Evolutionary conservation across 176 grass and related monocot genomes (phyloP).

Genomic region (Aechmea fasciata): DNA sequence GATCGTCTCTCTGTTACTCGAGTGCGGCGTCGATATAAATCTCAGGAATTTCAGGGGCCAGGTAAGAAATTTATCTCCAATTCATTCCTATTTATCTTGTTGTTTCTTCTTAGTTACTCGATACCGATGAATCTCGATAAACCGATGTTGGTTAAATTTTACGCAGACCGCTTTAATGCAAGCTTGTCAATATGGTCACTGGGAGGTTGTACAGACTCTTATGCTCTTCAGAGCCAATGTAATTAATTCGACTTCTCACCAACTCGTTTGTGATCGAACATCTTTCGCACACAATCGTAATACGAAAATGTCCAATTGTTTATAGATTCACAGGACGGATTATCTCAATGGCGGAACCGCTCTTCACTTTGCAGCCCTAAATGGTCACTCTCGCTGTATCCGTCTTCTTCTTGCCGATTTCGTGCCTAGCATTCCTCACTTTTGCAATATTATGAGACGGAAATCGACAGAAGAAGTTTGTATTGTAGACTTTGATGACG

Average conservation of each 20-base stretch:
- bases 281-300: not conserved
- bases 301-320: constrained; percentile 12
- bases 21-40: constrained; percentile 87
- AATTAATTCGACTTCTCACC: constrained; percentile 11
- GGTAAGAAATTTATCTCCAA: constrained; percentile 23
- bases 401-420: constrained; percentile 79
- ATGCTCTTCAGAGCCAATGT: constrained; percentile 93
- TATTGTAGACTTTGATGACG: constrained; percentile 44
- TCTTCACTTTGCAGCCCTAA: constrained; percentile 74
- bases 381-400: constrained; percentile 76
- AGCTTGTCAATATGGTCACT: constrained; percentile 91
- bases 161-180: constrained; percentile 95
- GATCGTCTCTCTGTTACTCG: constrained; percentile 83
- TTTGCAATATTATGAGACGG: constrained; percentile 33
- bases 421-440: constrained; percentile 51
- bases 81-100: not conserved
- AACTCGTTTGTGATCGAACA: not conserved
- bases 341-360: constrained; percentile 78
- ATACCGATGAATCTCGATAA: too few relatives aligned
- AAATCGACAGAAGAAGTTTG: constrained; percentile 41
- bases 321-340: constrained; percentile 80
- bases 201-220: constrained; percentile 96
- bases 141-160: not conserved
- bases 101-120: too few relatives aligned
- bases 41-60: constrained; percentile 81